These are phyloP conservation scores for Xylaria grammica DNA, from an alignment of 495 filamentous ascomycete genomes.

Conservation along the genomic window DNA sequence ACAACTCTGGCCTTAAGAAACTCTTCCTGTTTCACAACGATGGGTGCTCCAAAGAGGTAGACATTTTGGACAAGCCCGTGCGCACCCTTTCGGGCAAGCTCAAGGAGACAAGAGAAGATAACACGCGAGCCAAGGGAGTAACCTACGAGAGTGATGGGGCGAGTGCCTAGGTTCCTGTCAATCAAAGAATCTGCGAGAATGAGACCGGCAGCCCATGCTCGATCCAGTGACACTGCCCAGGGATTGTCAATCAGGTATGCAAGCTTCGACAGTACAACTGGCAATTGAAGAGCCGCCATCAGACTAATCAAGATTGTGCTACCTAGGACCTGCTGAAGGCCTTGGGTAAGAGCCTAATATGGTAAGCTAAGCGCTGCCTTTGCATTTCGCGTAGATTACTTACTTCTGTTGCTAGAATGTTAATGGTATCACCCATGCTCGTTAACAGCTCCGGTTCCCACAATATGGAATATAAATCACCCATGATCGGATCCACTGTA, in stretches of 20 bases:
- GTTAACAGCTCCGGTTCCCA: constrained; percentile 99
- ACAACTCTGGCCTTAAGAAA: constrained; percentile 80
- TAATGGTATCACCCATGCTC: constrained; percentile 97
- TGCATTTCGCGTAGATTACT: constrained; percentile 30
- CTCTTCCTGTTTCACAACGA: constrained; percentile 92
- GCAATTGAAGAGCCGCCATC: constrained; percentile 93
- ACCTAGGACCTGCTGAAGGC: constrained; percentile 92
- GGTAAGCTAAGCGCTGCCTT: constrained; percentile 6
- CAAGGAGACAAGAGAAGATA: constrained; percentile 89
- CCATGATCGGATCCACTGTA: constrained; percentile 97
- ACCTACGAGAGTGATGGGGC: constrained; percentile 93
- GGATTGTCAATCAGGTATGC: constrained; percentile 98
- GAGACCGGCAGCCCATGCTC: constrained; percentile 85
- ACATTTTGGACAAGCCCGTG: constrained; percentile 93
- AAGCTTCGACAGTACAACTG: constrained; percentile 91
- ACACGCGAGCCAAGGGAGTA: constrained; percentile 93
- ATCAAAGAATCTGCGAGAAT: constrained; percentile 95
- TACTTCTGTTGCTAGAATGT: constrained; percentile 97
- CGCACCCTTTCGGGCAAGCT: constrained; percentile 87
- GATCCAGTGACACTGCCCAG: constrained; percentile 91
- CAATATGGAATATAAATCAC: constrained; percentile 93
- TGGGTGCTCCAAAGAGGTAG: constrained; percentile 89
- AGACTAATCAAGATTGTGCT: constrained; percentile 85
- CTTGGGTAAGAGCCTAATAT: constrained; percentile 85
- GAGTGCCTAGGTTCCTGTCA: constrained; percentile 86